phyloP scores from a whole-genome alignment of 2,329 filamentous ascomycete species.

The Plectosphaerella plurivora region DNA sequence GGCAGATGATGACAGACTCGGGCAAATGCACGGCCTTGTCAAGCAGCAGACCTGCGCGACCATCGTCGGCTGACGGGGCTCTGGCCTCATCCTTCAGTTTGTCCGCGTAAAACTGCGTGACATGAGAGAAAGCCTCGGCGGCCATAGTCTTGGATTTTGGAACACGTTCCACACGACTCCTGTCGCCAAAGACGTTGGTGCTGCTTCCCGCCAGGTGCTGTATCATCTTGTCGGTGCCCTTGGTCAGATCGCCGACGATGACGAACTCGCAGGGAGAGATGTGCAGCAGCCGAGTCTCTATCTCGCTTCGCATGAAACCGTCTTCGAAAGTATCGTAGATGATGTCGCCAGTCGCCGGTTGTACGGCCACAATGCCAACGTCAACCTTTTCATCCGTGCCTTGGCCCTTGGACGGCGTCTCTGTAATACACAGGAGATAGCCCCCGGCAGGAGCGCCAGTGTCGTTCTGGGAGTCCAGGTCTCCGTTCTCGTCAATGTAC shows the following conservation, averaged over 20 bases:
- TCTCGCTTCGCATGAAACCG: constrained; percentile 93
- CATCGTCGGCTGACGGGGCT: constrained; percentile 27
- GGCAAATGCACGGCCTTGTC: constrained; percentile 84
- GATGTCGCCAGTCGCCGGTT: constrained; percentile 92
- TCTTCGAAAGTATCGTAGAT: constrained; percentile 96
- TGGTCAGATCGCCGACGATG: constrained; percentile 85
- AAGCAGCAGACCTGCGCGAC: constrained; percentile 61
- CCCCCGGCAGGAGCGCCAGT: constrained; percentile 60
- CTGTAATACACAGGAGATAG: constrained; percentile 91
- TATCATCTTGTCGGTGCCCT: constrained; percentile 87
- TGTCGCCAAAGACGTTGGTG: constrained; percentile 89
- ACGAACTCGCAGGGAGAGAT: constrained; percentile 95
- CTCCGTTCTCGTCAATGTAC: constrained; percentile 90
- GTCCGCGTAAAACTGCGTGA: constrained; percentile 87
- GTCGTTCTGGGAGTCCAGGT: constrained; percentile 54
- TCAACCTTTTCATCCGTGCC: constrained; percentile 92
- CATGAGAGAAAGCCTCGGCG: constrained; percentile 80
- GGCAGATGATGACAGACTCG: constrained; percentile 81
- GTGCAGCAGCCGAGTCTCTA: constrained; percentile 91
- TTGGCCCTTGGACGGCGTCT: constrained; percentile 70
- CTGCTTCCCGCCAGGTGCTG: constrained; percentile 84
- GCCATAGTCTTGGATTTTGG: constrained; percentile 75
- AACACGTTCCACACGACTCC: constrained; percentile 77
- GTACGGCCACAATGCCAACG: constrained; percentile 87
- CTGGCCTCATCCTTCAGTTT: constrained; percentile 62